A percentile compares a stretch with the other conserved stretches of the same genome.
phyloP scores from a whole-genome alignment of 768 basidiomycete genomes.

The Russula sp. region DNA sequence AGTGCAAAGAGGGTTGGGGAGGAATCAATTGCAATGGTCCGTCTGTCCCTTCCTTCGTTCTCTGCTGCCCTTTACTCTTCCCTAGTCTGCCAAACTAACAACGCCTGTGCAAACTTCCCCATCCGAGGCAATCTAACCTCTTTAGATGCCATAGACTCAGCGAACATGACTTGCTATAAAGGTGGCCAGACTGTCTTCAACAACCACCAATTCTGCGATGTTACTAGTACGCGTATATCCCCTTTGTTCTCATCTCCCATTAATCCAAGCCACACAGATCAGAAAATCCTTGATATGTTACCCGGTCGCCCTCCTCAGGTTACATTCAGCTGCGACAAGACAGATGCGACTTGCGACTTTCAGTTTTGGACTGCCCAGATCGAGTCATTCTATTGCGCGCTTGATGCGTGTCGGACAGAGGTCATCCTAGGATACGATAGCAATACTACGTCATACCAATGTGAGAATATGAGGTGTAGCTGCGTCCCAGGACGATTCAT shows the following conservation, averaged over 20 bases:
- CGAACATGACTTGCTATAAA: slow-evolving; percentile 89
- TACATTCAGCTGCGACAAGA: slow-evolving; percentile 84
- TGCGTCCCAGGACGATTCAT: slow-evolving; percentile 94
- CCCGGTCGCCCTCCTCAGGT: slow-evolving; percentile 90
- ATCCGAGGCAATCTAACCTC: slow-evolving; percentile 41
- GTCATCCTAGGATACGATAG: slow-evolving; percentile 47
- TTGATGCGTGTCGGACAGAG: slow-evolving; percentile 60
- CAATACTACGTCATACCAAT: slow-evolving; percentile 73
- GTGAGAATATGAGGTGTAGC: slow-evolving; percentile 79
- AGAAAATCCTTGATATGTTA: slow-evolving; percentile 93
- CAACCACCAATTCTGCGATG: slow-evolving; percentile 97
- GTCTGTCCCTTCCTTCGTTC: slow-evolving; percentile 23
- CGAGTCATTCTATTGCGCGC: slow-evolving; percentile 93
- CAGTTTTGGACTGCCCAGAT: slow-evolving; percentile 97
- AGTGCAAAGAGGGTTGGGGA: slow-evolving; percentile 92
- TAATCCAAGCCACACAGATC: slow-evolving; percentile 46
- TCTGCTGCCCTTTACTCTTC: not conserved
- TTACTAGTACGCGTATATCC: slow-evolving; percentile 68
- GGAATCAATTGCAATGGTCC: slow-evolving; percentile 97
- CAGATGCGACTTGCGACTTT: slow-evolving; percentile 69
- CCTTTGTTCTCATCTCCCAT: not conserved
- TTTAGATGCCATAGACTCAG: slow-evolving; percentile 36
- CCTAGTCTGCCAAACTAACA: slow-evolving; percentile 79
- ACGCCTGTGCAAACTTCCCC: slow-evolving; percentile 76
- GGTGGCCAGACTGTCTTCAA: slow-evolving; percentile 91